These are phyloP conservation scores for Ajuga chamaepitys DNA, from an alignment of 257 asterid genomes.

Conservation along the genomic window DNA sequence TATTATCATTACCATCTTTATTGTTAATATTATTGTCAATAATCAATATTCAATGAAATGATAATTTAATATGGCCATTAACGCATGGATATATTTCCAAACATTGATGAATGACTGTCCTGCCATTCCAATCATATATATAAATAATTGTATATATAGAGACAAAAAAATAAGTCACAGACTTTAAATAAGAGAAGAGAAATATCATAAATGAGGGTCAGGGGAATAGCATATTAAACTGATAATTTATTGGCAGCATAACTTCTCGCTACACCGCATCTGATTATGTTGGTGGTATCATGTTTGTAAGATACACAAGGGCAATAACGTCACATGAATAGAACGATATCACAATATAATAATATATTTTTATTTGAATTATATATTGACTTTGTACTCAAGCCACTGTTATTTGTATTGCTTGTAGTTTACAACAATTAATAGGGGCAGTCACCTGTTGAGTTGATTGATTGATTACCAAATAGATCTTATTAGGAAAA, in stretches of 20 bases:
- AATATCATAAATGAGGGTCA: conserved; percentile 5
- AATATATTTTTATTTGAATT: conserved; percentile 16
- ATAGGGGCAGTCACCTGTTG: conserved; percentile 18
- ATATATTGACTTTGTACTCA: conserved; percentile 32
- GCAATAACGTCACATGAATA: conserved; percentile 11
- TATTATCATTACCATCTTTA: neutral
- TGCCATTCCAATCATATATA: neutral
- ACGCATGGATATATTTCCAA: neutral
- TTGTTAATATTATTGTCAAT: neutral
- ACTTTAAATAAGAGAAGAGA: neutral
- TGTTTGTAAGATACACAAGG: conserved; percentile 15
- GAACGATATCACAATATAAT: neutral
- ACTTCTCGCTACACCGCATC: conserved; percentile 11
- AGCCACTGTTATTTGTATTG: conserved; percentile 24
- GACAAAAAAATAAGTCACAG: conserved; percentile 1
- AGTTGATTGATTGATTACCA: conserved; percentile 18
- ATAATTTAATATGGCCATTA: neutral
- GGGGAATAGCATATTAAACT: neutral
- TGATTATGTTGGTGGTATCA: conserved; percentile 20
- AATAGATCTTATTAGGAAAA: conserved; percentile 1
- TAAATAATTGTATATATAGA: neutral
- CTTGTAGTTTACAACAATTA: conserved; percentile 12
- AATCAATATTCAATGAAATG: conserved; percentile 6
- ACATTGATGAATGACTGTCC: conserved; percentile 1
- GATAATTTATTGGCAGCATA: conserved; percentile 3